Evolutionary conservation across 2,329 filamentous ascomycete genomes (phyloP).

Genomic region (Xylaria sp.): DNA sequence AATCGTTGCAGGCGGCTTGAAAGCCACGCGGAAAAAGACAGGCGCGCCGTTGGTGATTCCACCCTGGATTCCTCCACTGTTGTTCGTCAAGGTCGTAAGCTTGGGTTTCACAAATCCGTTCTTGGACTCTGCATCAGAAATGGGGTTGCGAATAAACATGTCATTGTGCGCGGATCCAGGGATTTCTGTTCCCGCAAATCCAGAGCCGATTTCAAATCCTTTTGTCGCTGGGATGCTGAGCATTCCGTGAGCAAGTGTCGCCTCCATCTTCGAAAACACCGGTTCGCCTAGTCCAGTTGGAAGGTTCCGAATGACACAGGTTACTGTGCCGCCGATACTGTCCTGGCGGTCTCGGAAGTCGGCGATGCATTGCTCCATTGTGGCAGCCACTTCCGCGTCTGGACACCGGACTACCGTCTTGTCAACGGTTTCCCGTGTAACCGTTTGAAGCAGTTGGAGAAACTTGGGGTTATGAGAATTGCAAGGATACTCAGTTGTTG

Average conservation of each 20-base stretch:
- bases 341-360: conserved; percentile 82
- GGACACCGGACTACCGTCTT: conserved; percentile 90
- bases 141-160: conserved; percentile 74
- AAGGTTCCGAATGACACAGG: conserved; percentile 88
- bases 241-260: conserved; percentile 91
- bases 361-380: conserved; percentile 84
- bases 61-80: conserved; percentile 93
- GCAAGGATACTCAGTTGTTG: conserved; percentile 26
- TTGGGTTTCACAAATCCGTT: conserved; percentile 65
- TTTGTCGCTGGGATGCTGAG: conserved; percentile 94
- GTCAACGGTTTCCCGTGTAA: conserved; percentile 83
- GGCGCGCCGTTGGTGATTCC: conserved; percentile 93
- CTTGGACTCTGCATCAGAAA: conserved; percentile 25
- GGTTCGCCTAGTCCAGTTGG: conserved; percentile 92
- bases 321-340: conserved; percentile 94
- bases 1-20: conserved; percentile 96
- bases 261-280: conserved; percentile 95
- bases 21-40: conserved; percentile 94
- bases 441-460: conserved; percentile 74
- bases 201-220: conserved; percentile 94
- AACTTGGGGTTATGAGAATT: conserved; percentile 34
- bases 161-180: conserved; percentile 94
- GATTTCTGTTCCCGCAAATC: conserved; percentile 87
- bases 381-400: conserved; percentile 65
- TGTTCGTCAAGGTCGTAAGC: conserved; percentile 90